phyloP scores from a whole-genome alignment of 768 basidiomycete genomes.

The Vishniacozyma victoriae region DNA sequence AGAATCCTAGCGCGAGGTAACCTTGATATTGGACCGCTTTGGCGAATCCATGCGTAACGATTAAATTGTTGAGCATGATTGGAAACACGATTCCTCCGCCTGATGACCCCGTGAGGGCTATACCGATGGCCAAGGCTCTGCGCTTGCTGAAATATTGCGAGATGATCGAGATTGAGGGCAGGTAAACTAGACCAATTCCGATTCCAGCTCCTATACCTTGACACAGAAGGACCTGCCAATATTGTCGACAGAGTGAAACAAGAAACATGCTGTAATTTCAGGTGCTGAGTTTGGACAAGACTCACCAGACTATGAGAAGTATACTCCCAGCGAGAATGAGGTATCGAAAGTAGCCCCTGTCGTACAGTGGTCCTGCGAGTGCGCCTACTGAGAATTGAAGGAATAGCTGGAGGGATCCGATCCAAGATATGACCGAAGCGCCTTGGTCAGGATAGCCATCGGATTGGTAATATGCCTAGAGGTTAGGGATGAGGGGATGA shows the following conservation, averaged over 20 bases:
- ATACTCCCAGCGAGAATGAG: constrained; percentile 9
- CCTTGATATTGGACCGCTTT: constrained; percentile 5
- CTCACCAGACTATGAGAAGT: constrained; percentile 10
- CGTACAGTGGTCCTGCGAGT: constrained; percentile 39
- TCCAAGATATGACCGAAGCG: constrained; percentile 41
- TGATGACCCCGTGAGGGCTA: constrained; percentile 48
- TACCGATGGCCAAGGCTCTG: constrained; percentile 50
- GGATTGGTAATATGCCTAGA: constrained; percentile 41
- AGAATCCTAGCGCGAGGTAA: not conserved
- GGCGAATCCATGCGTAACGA: constrained; percentile 1
- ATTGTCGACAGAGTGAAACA: constrained; percentile 21
- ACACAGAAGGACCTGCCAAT: constrained; percentile 18
- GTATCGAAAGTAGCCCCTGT: constrained; percentile 36
- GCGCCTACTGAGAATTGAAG: constrained; percentile 34
- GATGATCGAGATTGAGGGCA: constrained; percentile 52
- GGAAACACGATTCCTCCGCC: constrained; percentile 40
- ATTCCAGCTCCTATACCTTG: constrained; percentile 45
- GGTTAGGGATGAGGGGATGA: no score
- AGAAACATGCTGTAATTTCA: constrained; percentile 5
- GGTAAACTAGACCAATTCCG: constrained; percentile 53
- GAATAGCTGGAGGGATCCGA: constrained; percentile 41
- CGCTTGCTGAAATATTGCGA: constrained; percentile 51
- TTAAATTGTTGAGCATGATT: constrained; percentile 42
- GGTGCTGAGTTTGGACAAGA: not conserved
- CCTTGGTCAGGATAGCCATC: constrained; percentile 31